Evolutionary conservation across 257 asterid genomes (phyloP).

Genomic region (Paulownia fortunei): DNA sequence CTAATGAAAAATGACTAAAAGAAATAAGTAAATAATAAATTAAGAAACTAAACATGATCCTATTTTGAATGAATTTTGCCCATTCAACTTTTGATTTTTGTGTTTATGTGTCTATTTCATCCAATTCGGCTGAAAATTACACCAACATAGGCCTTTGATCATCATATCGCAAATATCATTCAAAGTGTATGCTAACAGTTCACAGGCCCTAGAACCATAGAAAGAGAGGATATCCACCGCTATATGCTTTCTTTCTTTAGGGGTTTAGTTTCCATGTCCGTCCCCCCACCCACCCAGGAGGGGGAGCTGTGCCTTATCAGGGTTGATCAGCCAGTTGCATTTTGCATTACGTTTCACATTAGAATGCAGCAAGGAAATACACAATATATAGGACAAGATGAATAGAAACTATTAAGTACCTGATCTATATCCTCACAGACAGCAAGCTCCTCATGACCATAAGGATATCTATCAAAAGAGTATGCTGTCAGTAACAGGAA

Average conservation of each 20-base stretch:
- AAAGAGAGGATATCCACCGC: neutral
- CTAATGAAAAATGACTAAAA: neutral
- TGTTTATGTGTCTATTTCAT: neutral
- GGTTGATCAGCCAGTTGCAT: neutral
- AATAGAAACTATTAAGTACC: conserved; percentile 44
- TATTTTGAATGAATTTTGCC: neutral
- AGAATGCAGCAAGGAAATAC: neutral
- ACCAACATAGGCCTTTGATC: neutral
- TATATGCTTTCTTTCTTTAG: neutral
- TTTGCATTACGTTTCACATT: neutral
- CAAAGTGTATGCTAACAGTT: neutral
- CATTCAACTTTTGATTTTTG: neutral
- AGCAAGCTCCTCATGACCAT: conserved; percentile 96
- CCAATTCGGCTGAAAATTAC: neutral
- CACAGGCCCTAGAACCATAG: neutral
- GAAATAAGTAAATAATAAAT: neutral
- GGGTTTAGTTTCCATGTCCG: neutral
- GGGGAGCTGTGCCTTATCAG: neutral
- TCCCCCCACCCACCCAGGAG: neutral
- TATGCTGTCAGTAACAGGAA: conserved; percentile 26
- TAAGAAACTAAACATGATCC: neutral
- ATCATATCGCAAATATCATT: neutral
- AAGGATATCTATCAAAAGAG: conserved; percentile 63
- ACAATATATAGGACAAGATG: conserved; percentile 9
- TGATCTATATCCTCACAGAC: conserved; percentile 87